A percentile compares a stretch with the other conserved stretches of the same genome.
Evolutionary conservation across 2,329 filamentous ascomycete species (phyloP).

Genomic region (Diaporthe sp.): DNA sequence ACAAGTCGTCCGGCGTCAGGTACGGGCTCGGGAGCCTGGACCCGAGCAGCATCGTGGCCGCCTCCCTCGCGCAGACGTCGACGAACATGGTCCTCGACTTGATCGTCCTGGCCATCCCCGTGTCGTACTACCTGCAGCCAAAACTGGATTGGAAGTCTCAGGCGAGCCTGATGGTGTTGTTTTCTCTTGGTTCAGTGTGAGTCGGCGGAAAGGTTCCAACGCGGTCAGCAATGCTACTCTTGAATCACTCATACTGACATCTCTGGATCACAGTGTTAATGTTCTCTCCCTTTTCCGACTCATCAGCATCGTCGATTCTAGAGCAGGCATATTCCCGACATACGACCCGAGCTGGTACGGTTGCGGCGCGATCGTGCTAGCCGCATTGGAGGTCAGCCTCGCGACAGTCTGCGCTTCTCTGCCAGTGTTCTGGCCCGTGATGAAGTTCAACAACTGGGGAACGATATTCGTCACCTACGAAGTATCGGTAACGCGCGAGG

Average conservation of each 20-base stretch:
- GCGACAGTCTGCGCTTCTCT: conserved; percentile 23
- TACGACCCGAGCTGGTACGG: conserved; percentile 50
- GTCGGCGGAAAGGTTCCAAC: conserved; percentile 14
- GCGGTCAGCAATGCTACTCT: background rate
- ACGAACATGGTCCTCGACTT: conserved; percentile 47
- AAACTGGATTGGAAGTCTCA: conserved; percentile 43
- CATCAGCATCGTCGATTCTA: conserved; percentile 42
- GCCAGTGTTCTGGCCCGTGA: conserved; percentile 34
- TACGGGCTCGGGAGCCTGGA: conserved; percentile 46
- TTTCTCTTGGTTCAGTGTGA: conserved; percentile 46
- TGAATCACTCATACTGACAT: background rate
- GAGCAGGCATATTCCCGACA: conserved; percentile 46
- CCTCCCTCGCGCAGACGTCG: conserved; percentile 42
- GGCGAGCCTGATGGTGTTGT: conserved; percentile 42
- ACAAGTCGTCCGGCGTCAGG: conserved; percentile 2
- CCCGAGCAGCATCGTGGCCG: conserved; percentile 39
- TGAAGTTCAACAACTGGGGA: conserved; percentile 41
- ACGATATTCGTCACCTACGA: conserved; percentile 50
- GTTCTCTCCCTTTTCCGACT: conserved; percentile 46
- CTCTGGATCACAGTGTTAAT: conserved; percentile 41
- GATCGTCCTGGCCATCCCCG: conserved; percentile 43
- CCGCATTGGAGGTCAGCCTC: conserved; percentile 46
- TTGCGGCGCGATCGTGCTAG: conserved; percentile 45
- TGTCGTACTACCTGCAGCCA: conserved; percentile 43
- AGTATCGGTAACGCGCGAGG: conserved; percentile 41